These are phyloP conservation scores for Geum urbanum DNA, from an alignment of 306 rosid species.

Conservation along the genomic window DNA sequence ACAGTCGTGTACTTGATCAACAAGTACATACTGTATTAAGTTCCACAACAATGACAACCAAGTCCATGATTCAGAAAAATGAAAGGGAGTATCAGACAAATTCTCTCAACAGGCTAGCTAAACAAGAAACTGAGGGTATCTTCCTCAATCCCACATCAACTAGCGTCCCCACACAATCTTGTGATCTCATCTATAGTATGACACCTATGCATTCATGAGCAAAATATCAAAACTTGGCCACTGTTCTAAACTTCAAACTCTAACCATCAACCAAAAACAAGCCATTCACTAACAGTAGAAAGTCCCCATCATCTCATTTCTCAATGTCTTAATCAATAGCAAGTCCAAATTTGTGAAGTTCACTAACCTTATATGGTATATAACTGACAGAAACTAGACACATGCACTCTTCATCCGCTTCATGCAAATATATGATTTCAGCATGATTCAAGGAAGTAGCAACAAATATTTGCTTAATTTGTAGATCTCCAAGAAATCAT, in stretches of 20 bases:
- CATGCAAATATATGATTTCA: no score
- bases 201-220: slow-evolving; percentile 52
- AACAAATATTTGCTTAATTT: no score
- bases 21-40: slow-evolving; percentile 56
- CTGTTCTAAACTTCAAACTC: neutral
- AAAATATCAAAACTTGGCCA: slow-evolving; percentile 28
- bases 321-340: neutral
- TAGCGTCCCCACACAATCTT: slow-evolving; percentile 44
- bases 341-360: no score
- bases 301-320: neutral
- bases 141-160: slow-evolving; percentile 90
- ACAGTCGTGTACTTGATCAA: slow-evolving; percentile 75
- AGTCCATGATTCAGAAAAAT: neutral
- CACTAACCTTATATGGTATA: no score
- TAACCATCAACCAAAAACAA: slow-evolving; percentile 1
- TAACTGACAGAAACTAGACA: no score
- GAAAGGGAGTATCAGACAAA: neutral
- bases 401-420: no score
- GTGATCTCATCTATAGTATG: slow-evolving; percentile 55
- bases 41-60: neutral
- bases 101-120: slow-evolving; percentile 1
- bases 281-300: neutral
- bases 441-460: no score
- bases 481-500: no score
- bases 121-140: slow-evolving; percentile 41